Evolutionary conservation across 495 filamentous ascomycete genomes (phyloP).

Genomic region (Trypethelium eluteriae): DNA sequence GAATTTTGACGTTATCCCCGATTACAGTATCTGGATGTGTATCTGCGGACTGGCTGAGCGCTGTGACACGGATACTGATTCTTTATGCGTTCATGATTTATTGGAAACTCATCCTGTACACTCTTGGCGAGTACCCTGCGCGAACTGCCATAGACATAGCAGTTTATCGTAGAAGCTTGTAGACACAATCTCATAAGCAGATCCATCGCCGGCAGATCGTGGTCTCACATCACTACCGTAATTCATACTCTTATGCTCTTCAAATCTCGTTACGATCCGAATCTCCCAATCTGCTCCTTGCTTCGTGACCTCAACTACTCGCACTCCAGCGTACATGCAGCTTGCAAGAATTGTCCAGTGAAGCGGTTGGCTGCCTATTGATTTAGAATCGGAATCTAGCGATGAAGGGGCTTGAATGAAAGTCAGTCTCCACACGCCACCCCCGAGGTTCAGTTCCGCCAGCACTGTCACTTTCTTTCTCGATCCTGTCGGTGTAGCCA

Average conservation of each 20-base stretch:
- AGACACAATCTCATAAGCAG: slow-evolving; percentile 47
- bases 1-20: slow-evolving; percentile 44
- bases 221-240: slow-evolving; percentile 76
- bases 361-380: slow-evolving; percentile 20
- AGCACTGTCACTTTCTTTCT: slow-evolving; percentile 38
- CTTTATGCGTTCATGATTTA: background rate
- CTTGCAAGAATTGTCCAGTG: slow-evolving; percentile 58
- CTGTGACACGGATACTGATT: no score
- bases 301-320: slow-evolving; percentile 45
- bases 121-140: background rate
- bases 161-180: slow-evolving; percentile 87
- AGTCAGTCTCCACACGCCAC: slow-evolving; percentile 87
- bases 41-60: no score
- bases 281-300: slow-evolving; percentile 49
- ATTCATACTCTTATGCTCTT: slow-evolving; percentile 91
- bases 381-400: background rate
- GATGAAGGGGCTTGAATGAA: slow-evolving; percentile 25
- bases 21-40: no score
- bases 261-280: slow-evolving; percentile 62
- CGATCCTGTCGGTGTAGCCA: slow-evolving; percentile 17
- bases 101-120: background rate
- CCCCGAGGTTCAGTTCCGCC: slow-evolving; percentile 61
- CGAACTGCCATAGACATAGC: slow-evolving; percentile 63
- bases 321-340: slow-evolving; percentile 85
- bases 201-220: slow-evolving; percentile 17